These are phyloP conservation scores for Penstemon newberryi DNA, from an alignment of 257 asterid genomes.

Conservation along the genomic window DNA sequence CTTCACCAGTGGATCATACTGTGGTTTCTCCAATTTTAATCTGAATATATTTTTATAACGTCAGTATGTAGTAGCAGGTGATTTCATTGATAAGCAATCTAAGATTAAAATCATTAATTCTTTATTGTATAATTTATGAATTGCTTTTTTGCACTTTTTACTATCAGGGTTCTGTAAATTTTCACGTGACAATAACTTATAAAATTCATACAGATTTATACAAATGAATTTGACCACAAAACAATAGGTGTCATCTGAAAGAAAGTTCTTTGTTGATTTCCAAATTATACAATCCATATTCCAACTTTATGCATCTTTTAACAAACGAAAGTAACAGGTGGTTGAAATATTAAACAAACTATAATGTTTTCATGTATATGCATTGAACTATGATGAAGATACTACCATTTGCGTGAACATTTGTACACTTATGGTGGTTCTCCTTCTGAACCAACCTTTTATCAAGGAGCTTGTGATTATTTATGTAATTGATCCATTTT, in stretches of 20 bases:
- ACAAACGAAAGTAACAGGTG: background rate
- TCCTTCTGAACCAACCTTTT: constrained; percentile 5
- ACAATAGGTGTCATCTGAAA: too few species aligned
- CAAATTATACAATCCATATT: background rate
- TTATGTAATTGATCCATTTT: constrained; percentile 2
- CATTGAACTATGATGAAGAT: background rate
- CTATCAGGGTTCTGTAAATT: background rate
- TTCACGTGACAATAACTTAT: background rate
- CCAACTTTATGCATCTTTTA: constrained; percentile 3
- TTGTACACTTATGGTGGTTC: background rate
- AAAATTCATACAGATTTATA: background rate
- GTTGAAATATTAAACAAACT: background rate
- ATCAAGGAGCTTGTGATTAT: background rate
- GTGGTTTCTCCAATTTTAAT: background rate
- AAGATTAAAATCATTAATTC: background rate
- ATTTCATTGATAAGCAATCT: background rate
- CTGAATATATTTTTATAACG: background rate
- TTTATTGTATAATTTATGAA: background rate
- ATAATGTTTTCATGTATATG: constrained; percentile 9
- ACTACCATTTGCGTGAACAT: background rate
- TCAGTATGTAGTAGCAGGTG: background rate
- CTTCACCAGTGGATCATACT: background rate
- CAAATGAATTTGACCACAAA: background rate
- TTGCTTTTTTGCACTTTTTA: background rate
- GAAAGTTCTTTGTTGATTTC: too few species aligned